These are phyloP conservation scores for Russula ochroleuca DNA, from an alignment of 768 basidiomycete species.

Conservation along the genomic window DNA sequence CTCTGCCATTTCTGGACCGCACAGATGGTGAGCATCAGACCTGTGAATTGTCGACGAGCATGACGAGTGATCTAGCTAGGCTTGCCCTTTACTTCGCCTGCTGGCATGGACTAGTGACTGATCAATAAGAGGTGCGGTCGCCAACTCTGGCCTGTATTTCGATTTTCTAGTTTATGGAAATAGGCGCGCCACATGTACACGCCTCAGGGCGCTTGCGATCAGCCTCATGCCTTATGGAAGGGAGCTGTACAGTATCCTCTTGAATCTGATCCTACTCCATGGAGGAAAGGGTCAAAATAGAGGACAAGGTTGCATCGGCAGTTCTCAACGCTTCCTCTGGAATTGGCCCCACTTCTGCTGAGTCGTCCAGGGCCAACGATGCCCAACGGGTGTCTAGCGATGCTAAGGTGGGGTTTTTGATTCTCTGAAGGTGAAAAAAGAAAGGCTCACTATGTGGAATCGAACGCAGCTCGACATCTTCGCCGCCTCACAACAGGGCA, in stretches of 20 bases:
- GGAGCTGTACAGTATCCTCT: background rate
- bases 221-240: no score
- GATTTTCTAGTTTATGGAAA: no score
- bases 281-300: constrained; percentile 4
- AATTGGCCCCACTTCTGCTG: background rate
- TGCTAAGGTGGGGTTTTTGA: background rate
- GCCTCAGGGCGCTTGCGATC: no score
- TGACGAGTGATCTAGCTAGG: no score
- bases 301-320: background rate
- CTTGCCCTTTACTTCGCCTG: no score
- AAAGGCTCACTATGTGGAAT: background rate
- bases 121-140: no score
- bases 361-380: background rate
- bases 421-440: background rate
- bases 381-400: no score
- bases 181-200: no score
- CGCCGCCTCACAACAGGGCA: constrained; percentile 81
- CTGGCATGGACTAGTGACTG: no score
- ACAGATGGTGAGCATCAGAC: background rate
- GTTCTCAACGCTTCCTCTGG: background rate
- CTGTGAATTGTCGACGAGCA: no score
- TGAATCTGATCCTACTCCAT: background rate
- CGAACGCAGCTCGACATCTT: constrained; percentile 58
- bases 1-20: background rate
- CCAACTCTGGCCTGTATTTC: no score